Conservation (phyloP, 176 grass and related monocot genomes). For the Elymus sibiricus region DNA sequence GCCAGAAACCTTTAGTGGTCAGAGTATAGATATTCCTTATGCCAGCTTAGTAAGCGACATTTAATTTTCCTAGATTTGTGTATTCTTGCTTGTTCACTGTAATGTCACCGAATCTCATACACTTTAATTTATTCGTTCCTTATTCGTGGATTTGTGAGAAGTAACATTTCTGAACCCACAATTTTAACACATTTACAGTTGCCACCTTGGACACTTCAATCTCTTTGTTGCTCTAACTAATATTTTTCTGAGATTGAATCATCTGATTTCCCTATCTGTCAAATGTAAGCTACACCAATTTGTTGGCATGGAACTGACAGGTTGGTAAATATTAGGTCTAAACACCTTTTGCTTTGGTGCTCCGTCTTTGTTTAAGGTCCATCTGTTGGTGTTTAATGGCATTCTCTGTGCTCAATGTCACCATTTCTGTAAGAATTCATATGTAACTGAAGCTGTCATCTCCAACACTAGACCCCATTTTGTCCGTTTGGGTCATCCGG, state of each 20-base stretch:
- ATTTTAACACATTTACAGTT: not conserved
- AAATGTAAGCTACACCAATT: not conserved
- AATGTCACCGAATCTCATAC: not conserved
- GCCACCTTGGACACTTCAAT: not conserved
- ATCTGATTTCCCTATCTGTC: not conserved
- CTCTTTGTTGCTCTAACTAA: not conserved
- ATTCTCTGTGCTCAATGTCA: slow-evolving; percentile 23
- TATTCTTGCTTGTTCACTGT: not conserved
- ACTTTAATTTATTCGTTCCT: not conserved
- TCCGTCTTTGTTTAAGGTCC: slow-evolving; percentile 3
- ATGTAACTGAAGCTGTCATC: not conserved
- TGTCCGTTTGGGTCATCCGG: too few species aligned
- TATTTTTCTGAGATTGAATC: not conserved
- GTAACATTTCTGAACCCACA: not conserved
- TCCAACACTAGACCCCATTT: too few species aligned
- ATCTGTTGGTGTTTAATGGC: not conserved
- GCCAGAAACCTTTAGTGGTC: not conserved
- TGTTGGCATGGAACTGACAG: slow-evolving; percentile 10
- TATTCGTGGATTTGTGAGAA: not conserved
- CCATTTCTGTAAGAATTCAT: slow-evolving; percentile 20
- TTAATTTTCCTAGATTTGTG: not conserved
- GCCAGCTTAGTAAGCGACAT: not conserved
- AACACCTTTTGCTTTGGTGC: slow-evolving; percentile 20
- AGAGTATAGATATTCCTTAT: not conserved
- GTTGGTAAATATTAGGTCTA: not conserved